phyloP scores from a whole-genome alignment of 441 rosid species.

The Adansonia rubrostipa region DNA sequence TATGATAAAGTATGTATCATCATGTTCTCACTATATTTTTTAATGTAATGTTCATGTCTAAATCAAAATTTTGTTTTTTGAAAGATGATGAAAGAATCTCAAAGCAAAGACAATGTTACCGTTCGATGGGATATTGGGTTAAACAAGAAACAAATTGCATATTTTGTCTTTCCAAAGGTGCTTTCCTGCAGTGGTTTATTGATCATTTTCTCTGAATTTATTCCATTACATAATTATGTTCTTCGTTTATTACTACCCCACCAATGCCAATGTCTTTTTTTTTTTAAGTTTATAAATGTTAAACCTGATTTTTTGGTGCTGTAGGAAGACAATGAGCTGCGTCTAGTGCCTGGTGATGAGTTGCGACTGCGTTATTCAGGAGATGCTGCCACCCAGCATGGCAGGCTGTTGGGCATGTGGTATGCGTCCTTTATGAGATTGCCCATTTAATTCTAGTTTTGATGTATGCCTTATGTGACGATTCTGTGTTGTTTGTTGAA shows the following conservation, averaged over 20 bases:
- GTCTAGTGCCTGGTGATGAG: conserved; percentile 97
- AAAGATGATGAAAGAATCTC: conserved; percentile 99
- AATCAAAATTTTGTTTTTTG: conserved; percentile 26
- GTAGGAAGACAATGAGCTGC: conserved; percentile 95
- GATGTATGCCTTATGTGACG: neutral
- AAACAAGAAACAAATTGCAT: conserved; percentile 92
- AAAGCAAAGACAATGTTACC: conserved; percentile 95
- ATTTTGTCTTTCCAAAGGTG: conserved; percentile 97
- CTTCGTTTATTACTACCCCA: no score
- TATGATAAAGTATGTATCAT: conserved; percentile 78
- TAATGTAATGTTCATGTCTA: conserved; percentile 14
- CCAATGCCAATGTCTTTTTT: neutral
- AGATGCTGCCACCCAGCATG: conserved; percentile 98
- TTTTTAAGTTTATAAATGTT: conserved; percentile 15
- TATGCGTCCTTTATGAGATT: conserved; percentile 42
- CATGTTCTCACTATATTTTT: neutral
- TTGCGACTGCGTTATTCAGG: conserved; percentile 92
- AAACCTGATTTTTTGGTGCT: conserved; percentile 33
- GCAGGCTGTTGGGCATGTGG: conserved; percentile 99
- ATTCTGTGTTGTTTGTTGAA: neutral
- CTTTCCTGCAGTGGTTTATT: conserved; percentile 23
- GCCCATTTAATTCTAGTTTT: conserved; percentile 13
- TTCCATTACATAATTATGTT: neutral
- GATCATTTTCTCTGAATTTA: neutral
- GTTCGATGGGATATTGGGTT: conserved; percentile 98